Base-by-base conservation (phyloP, 495 filamentous ascomycete species). In the Hyphodiscus hymeniophilus region DNA sequence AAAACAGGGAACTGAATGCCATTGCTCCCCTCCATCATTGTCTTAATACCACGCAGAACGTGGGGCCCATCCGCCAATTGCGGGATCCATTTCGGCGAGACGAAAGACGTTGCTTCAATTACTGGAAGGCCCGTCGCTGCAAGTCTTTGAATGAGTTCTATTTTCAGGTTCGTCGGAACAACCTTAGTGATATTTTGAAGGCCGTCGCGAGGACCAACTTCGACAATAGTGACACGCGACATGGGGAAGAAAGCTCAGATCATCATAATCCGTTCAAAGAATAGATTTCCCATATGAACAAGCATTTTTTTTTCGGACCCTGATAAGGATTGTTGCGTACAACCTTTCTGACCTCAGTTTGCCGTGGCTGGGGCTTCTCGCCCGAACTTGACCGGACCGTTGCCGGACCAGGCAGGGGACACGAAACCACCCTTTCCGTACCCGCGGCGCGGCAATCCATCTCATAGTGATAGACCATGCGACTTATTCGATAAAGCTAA, bases 181-280 rank as follows among this genome's bases (percentile, higher is more conserved):
- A 51, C 18, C 0, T 60, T 42, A 16, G 41, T 45, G 31, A 70
- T 71, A 30, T 69, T 73, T 30, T 73, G 70, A 1, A 72, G 59
- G 16, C 70, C 70, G 46, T 72, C 70, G 10, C 70, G 64, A 16
- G 70, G 69, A 0, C 69, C 68, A 39, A 74, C 71, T 60, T 74
- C 69, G 34, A 72, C 63, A 38, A 74, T 67, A 28, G 60, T 57
- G 24, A 71, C 64, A 26, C 42, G 30, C n/a, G 49, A 15, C 45
- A 47, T 47, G 7, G 7, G 7, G 7, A 5, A 7, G 5, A 6
- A 8, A n/a, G n/a, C n/a, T n/a, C n/a, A n/a, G n/a, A n/a, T n/a
- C n/a, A n/a, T n/a, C n/a, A n/a, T n/a, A n/a, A n/a, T n/a, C n/a
- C n/a, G n/a, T n/a, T n/a, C n/a, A n/a, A n/a, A n/a, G n/a, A 33